A percentile compares a stretch with the other conserved stretches of the same genome.
phyloP scores from a whole-genome alignment of 805 yeast species.

The Ogataea populi-albae region DNA sequence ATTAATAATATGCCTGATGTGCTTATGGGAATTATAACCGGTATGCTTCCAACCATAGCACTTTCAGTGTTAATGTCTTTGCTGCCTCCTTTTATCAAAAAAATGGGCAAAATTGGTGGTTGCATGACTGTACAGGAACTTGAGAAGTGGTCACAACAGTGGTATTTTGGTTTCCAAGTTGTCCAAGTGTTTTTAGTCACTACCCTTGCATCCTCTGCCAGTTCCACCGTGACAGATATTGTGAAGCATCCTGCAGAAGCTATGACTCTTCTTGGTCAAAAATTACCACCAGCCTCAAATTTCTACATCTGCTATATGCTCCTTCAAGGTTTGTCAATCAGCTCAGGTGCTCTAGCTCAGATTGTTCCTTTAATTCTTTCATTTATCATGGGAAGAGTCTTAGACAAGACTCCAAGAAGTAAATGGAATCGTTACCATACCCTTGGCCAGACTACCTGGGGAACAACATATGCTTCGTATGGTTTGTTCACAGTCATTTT shows the following conservation, averaged over 20 bases:
- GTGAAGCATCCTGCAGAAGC: constrained; percentile 64
- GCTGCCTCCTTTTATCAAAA: constrained; percentile 79
- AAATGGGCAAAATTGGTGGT: constrained; percentile 75
- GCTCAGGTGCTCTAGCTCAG: constrained; percentile 77
- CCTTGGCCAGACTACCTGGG: constrained; percentile 72
- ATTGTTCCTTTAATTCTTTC: constrained; percentile 69
- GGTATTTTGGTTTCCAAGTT: constrained; percentile 89
- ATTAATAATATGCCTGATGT: constrained; percentile 68
- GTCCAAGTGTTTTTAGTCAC: constrained; percentile 84
- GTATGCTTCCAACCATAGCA: constrained; percentile 78
- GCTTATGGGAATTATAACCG: constrained; percentile 81
- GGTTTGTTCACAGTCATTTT: constrained; percentile 72
- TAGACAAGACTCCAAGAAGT: constrained; percentile 89
- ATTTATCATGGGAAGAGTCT: constrained; percentile 62
- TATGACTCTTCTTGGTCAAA: constrained; percentile 67
- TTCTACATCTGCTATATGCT: constrained; percentile 83
- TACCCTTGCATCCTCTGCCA: constrained; percentile 79
- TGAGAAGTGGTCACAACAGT: constrained; percentile 80
- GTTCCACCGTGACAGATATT: constrained; percentile 73
- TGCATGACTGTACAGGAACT: constrained; percentile 65
- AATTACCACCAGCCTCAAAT: constrained; percentile 87
- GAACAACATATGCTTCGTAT: constrained; percentile 75
- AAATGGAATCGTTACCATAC: constrained; percentile 76
- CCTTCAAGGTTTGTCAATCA: constrained; percentile 74
- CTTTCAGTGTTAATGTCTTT: constrained; percentile 81